Evolutionary conservation across 108 stramenopile genomes (phyloP).

Genomic region (Ochromonas danica): DNA sequence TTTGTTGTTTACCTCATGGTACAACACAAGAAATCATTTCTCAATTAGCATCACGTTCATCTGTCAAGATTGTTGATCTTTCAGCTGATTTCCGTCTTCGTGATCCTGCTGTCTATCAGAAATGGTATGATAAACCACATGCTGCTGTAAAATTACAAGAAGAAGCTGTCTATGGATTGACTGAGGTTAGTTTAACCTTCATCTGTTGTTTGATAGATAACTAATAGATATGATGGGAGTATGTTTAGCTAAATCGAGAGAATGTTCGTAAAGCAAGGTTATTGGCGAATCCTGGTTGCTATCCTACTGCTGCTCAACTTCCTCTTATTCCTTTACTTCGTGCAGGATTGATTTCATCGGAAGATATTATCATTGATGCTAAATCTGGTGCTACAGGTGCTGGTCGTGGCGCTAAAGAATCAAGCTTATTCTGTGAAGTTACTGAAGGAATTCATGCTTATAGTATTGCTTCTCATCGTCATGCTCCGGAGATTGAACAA

Average conservation of each 20-base stretch:
- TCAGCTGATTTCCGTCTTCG: conserved; percentile 53
- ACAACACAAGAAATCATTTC: conserved; percentile 54
- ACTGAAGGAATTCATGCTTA: conserved; percentile 58
- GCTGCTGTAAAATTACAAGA: conserved; percentile 52
- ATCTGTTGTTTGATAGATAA: too few relatives aligned
- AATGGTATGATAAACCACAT: conserved; percentile 57
- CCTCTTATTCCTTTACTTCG: conserved; percentile 55
- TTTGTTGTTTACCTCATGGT: conserved; percentile 58
- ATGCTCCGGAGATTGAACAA: conserved; percentile 58
- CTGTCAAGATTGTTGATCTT: conserved; percentile 53
- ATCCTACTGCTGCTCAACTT: conserved; percentile 60
- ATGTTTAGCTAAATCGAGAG: conserved; percentile 42
- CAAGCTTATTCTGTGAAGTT: conserved; percentile 20
- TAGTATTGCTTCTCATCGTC: conserved; percentile 52
- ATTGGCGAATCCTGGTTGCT: conserved; percentile 64
- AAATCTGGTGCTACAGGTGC: conserved; percentile 61
- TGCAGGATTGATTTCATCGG: conserved; percentile 41
- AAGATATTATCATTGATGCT: conserved; percentile 59
- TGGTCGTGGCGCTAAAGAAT: conserved; percentile 58
- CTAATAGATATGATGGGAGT: too few relatives aligned
- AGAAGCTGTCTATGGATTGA: conserved; percentile 57
- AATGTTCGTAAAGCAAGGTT: conserved; percentile 42
- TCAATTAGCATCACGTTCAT: conserved; percentile 37
- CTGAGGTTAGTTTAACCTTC: conserved; percentile 43
- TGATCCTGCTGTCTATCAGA: conserved; percentile 43